These are phyloP conservation scores for Ophiostoma australiae DNA, from an alignment of 2,329 filamentous ascomycete species.

Conservation along the genomic window DNA sequence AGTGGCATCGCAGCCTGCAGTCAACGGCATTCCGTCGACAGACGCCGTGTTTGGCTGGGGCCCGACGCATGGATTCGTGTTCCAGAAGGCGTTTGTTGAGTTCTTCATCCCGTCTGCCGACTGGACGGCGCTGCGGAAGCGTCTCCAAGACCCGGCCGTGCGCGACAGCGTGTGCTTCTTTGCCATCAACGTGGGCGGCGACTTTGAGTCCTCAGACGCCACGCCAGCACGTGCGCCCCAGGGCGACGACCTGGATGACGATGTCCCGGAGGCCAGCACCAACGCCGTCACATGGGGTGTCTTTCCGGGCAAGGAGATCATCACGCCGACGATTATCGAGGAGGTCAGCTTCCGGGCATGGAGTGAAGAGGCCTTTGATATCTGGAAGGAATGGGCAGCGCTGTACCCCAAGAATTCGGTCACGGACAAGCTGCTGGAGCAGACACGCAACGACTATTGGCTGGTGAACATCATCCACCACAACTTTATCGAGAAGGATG, in stretches of 20 bases:
- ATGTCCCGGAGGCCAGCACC: conserved; percentile 51
- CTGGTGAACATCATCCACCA: conserved; percentile 88
- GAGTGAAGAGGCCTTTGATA: conserved; percentile 92
- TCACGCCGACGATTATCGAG: conserved; percentile 97
- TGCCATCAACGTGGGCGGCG: conserved; percentile 71
- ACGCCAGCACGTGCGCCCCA: conserved; percentile 33
- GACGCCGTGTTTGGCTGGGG: conserved; percentile 90
- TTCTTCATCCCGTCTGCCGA: conserved; percentile 77
- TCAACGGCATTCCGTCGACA: conserved; percentile 74
- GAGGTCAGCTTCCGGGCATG: conserved; percentile 95
- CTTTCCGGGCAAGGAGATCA: conserved; percentile 96
- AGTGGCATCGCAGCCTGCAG: conserved; percentile 87
- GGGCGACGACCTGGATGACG: conserved; percentile 25
- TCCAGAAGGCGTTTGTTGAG: conserved; percentile 97
- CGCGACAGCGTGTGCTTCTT: conserved; percentile 77
- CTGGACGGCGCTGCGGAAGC: conserved; percentile 62
- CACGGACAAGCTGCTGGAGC: conserved; percentile 66
- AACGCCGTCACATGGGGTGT: conserved; percentile 99
- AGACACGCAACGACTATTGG: conserved; percentile 67
- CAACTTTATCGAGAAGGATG: conserved; percentile 65
- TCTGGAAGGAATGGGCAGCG: conserved; percentile 89
- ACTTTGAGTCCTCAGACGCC: conserved; percentile 67
- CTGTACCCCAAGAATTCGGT: conserved; percentile 73
- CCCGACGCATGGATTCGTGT: conserved; percentile 85
- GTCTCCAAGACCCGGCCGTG: conserved; percentile 54